A percentile compares a stretch with the other conserved stretches of the same genome.
phyloP scores from a whole-genome alignment of 2,329 filamentous ascomycete species.

The Fonsecaea pedrosoi region DNA sequence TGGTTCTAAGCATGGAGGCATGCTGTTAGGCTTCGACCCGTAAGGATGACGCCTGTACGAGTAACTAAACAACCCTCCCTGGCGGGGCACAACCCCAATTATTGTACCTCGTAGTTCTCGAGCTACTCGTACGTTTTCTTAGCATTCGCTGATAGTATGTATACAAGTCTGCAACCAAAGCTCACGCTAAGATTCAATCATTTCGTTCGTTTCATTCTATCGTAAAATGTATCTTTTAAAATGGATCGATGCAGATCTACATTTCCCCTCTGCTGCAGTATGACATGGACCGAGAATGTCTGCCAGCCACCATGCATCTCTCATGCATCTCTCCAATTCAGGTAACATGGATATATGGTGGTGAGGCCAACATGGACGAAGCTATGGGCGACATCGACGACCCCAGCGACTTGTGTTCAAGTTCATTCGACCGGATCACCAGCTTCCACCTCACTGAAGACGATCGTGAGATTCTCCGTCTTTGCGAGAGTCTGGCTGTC shows the following conservation, averaged over 20 bases:
- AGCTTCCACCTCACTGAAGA: background rate
- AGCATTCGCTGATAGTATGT: background rate
- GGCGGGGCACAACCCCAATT: too few species aligned
- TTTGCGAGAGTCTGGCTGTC: background rate
- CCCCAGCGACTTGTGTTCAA: background rate
- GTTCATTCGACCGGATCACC: background rate
- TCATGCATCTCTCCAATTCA: background rate
- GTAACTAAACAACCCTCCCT: too few species aligned
- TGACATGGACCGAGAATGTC: background rate
- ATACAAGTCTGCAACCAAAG: background rate
- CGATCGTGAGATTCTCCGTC: background rate
- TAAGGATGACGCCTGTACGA: too few species aligned
- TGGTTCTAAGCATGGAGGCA: background rate
- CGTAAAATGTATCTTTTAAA: background rate
- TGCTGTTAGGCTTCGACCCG: too few species aligned
- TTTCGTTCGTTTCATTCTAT: background rate
- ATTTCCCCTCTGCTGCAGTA: background rate
- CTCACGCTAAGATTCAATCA: background rate
- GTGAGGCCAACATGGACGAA: background rate
- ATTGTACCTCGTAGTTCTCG: too few species aligned
- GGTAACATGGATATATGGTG: background rate
- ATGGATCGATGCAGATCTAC: background rate
- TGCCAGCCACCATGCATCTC: background rate
- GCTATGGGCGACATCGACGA: background rate
- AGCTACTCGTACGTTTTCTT: too few species aligned